phyloP scores from a whole-genome alignment of 495 filamentous ascomycete species.

The Penicillium pancosmium region DNA sequence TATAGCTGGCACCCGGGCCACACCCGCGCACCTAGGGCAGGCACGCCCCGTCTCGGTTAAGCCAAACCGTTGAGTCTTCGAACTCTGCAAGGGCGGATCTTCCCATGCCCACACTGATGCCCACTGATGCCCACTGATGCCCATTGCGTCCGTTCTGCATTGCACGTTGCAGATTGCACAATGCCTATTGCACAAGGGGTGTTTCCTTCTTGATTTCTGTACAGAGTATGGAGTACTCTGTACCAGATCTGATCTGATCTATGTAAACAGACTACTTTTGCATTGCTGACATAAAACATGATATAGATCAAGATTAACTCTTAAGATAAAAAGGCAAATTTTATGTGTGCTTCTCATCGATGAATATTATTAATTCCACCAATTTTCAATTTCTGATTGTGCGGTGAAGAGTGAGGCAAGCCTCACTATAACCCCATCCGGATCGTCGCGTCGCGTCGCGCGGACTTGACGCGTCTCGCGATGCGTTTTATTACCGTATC shows the following conservation, averaged over 20 bases:
- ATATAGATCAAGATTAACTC: too few relatives aligned
- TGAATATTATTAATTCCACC: not conserved
- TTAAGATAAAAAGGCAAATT: too few relatives aligned
- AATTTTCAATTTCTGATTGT: slow-evolving; percentile 13
- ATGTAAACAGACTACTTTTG: too few relatives aligned
- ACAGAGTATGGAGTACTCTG: not conserved
- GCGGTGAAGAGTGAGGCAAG: slow-evolving; percentile 18
- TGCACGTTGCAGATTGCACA: too few relatives aligned
- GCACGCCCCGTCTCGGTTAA: not conserved
- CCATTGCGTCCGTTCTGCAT: not conserved
- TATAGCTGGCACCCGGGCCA: not conserved
- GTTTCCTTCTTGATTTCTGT: not conserved
- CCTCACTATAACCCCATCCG: slow-evolving; percentile 11
- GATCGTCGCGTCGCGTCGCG: slow-evolving; percentile 18
- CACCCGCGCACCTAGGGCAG: not conserved
- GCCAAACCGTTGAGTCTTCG: not conserved
- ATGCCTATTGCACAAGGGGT: too few relatives aligned
- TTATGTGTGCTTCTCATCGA: too few relatives aligned
- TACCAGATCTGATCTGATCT: not conserved
- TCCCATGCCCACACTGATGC: not conserved
- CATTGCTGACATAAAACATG: too few relatives aligned
- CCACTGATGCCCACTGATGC: not conserved
- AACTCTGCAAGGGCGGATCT: slow-evolving; percentile 5
- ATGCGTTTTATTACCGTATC: not conserved
- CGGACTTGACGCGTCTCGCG: not conserved